Base-by-base conservation (phyloP, 2,329 filamentous ascomycete genomes). In the Zasmidium cellare region DNA sequence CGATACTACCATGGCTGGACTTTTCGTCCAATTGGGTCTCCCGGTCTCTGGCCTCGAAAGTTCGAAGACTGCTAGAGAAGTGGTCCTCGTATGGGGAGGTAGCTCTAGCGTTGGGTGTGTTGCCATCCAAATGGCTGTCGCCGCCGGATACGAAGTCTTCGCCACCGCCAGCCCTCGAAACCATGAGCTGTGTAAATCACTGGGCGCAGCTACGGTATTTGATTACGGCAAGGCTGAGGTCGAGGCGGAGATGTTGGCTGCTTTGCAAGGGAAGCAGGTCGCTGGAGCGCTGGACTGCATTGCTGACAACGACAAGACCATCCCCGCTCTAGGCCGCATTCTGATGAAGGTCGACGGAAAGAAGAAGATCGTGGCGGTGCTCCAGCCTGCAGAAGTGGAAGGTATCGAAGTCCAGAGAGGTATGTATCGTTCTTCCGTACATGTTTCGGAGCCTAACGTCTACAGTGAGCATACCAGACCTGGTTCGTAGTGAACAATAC, bases 41-140 rank as follows among this genome's bases (percentile, higher is more conserved):
- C 41, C 51, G 9, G 54, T 45, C 19, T 9, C 44, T 9, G 48
- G 47, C 16, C 31, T 58, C 9, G 20, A 11, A 3, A 44, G 52
- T 3, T 23, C 53, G 9, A 46, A 31, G 2, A 38, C 53, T 9
- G 57, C 53, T 16, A 18, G 20, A 19, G 19, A 28, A 14, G 71
- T 73, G 2, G 71, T 84, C 35, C 66, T 84, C 31, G 67, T 83
- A 52, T 84, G 81, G 81, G 81, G 81, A 24, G 81, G 79, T 1
- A 75, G 75, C 7, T 79, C 79, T 14, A 82, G 79, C 22, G 81
- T 84, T 2, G 82, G 82, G 7, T 73, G 80, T 55, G 80, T 75
- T 58, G 71, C 74, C 0, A 67, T 83, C 23, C 78, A 83, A 61
- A 57, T 82, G n/a, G 81, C 75, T 9, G 77, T 79, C 0, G 77